These are phyloP conservation scores for Kernera saxatilis DNA, from an alignment of 345 rosid species.

Conservation along the genomic window DNA sequence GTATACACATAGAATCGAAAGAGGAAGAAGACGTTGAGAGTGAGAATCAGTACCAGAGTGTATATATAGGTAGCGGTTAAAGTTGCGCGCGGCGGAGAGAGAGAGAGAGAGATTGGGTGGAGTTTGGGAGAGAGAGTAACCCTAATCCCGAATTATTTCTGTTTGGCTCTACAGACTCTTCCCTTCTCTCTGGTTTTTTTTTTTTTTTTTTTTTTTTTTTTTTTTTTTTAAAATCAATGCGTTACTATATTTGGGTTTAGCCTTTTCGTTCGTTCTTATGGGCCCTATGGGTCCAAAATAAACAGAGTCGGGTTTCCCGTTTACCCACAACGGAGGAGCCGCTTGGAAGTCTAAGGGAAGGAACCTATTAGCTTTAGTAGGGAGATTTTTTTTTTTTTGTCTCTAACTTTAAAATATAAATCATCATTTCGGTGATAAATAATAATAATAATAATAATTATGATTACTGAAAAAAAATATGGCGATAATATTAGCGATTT, in stretches of 20 bases:
- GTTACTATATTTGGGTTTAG: background rate
- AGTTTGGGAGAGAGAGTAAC: constrained; percentile 35
- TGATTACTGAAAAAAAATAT: no score
- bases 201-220: no score
- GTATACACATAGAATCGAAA: background rate
- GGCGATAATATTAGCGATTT: no score
- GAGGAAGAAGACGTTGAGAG: background rate
- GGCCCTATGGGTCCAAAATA: background rate
- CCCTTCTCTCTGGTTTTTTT: background rate
- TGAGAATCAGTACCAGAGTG: background rate
- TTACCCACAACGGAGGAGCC: no score
- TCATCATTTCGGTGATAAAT: no score
- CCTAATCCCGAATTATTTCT: constrained; percentile 33
- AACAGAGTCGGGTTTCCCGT: no score
- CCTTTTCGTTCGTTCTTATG: background rate
- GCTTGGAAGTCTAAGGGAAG: no score
- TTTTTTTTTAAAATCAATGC: no score
- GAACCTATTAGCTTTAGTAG: no score
- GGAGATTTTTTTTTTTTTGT: no score
- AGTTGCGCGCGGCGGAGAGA: constrained; percentile 25
- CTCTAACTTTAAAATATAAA: no score
- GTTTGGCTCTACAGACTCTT: constrained; percentile 25
- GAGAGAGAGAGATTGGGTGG: constrained; percentile 25
- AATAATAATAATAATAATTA: no score
- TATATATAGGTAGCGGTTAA: constrained; percentile 7